These are phyloP conservation scores for Graphiopsis chlorocephala DNA, from an alignment of 2,329 filamentous ascomycete species.

Conservation along the genomic window DNA sequence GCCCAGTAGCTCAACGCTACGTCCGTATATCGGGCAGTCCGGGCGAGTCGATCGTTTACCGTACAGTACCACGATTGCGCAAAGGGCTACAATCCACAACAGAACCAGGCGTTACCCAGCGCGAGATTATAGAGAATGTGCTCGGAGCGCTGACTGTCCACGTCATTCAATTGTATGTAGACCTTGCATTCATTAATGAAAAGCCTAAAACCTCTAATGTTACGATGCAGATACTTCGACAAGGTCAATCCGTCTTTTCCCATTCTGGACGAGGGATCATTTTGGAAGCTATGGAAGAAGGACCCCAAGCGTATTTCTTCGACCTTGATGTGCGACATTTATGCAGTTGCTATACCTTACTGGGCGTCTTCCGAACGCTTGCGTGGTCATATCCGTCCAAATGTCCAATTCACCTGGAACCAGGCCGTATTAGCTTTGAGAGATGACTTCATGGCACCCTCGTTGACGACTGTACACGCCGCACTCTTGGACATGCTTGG, in stretches of 20 bases:
- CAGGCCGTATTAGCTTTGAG: conserved; percentile 41
- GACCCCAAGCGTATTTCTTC: conserved; percentile 38
- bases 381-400: conserved; percentile 37
- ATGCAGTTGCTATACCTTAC: too few species aligned
- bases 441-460: conserved; percentile 44
- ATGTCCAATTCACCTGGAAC: conserved; percentile 41
- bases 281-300: conserved; percentile 35
- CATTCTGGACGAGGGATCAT: conserved; percentile 40
- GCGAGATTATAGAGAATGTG: conserved; percentile 42
- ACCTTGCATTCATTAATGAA: too few species aligned
- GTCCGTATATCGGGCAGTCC: conserved; percentile 49
- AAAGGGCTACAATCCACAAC: conserved; percentile 34
- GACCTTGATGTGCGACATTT: conserved; percentile 29
- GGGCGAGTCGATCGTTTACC: conserved; percentile 41
- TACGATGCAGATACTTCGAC: conserved; percentile 38
- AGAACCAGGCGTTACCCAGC: conserved; percentile 38
- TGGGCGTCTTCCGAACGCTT: conserved; percentile 38
- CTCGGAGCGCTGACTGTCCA: conserved; percentile 39
- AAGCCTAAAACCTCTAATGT: too few species aligned
- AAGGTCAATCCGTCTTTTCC: conserved; percentile 39
- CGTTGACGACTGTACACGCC: conserved; percentile 39
- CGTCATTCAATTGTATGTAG: conserved; percentile 37
- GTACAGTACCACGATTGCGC: conserved; percentile 50
- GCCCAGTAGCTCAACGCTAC: conserved; percentile 40
- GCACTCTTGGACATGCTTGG: conserved; percentile 42